phyloP scores from a whole-genome alignment of 2,329 filamentous ascomycete genomes.

The Dactylella cylindrospora region DNA sequence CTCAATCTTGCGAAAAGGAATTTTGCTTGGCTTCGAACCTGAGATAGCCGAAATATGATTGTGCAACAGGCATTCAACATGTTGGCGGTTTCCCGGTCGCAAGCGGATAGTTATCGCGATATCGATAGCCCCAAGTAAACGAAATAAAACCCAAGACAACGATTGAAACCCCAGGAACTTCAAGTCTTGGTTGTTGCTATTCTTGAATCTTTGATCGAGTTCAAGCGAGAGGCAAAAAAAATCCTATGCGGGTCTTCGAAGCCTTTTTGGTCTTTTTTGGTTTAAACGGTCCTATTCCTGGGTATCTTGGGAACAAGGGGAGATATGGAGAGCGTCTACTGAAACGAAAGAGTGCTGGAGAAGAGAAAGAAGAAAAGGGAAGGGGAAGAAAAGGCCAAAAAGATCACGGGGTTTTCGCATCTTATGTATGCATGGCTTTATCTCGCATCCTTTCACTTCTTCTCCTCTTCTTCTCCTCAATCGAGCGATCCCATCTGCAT shows the following conservation, averaged over 20 bases:
- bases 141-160: neutral
- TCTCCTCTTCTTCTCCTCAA: neutral
- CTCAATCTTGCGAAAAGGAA: too few relatives aligned
- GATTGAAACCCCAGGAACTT: neutral
- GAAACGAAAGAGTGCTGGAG: slow-evolving; percentile 30
- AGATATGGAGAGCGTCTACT: slow-evolving; percentile 28
- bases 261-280: neutral
- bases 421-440: too few relatives aligned
- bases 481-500: too few relatives aligned
- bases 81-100: neutral
- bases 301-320: neutral
- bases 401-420: slow-evolving; percentile 13
- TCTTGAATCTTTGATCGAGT: slow-evolving; percentile 16
- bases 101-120: neutral
- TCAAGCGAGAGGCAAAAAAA: neutral
- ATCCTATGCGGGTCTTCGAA: slow-evolving; percentile 1
- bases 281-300: neutral
- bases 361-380: too few relatives aligned
- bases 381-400: neutral
- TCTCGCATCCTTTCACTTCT: too few relatives aligned
- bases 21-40: slow-evolving; percentile 22
- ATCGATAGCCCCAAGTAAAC: neutral
- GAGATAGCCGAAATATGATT: slow-evolving; percentile 26
- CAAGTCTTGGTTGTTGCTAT: neutral
- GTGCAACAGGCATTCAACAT: slow-evolving; percentile 36